Conservation (phyloP, 768 basidiomycete species). For the Suillus subalutaceus region DNA sequence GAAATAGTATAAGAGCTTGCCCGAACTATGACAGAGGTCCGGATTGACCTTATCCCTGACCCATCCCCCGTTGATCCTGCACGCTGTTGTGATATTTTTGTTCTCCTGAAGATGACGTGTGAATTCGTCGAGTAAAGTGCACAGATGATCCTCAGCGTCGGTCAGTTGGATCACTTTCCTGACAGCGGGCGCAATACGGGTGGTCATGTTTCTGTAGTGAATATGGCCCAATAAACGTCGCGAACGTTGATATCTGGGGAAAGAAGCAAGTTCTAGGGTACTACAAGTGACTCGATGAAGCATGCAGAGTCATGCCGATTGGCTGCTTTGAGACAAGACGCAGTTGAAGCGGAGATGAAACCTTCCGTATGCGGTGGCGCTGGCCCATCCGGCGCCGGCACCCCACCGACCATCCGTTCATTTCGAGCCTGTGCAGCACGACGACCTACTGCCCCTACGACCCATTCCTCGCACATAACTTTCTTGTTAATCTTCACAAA, state of each 20-base stretch:
- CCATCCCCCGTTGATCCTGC: slow-evolving; percentile 98
- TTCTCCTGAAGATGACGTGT: slow-evolving; percentile 55
- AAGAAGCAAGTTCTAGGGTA: neutral
- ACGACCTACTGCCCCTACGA: neutral
- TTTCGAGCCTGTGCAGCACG: slow-evolving; percentile 15
- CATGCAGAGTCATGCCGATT: neutral
- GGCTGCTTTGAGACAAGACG: neutral
- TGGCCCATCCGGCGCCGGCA: slow-evolving; percentile 18
- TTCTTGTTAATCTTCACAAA: slow-evolving; percentile 27
- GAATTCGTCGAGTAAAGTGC: slow-evolving; percentile 81
- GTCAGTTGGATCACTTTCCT: slow-evolving; percentile 57
- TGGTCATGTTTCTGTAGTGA: slow-evolving; percentile 31
- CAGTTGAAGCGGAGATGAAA: slow-evolving; percentile 32
- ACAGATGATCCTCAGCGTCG: slow-evolving; percentile 68
- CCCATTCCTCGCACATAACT: neutral
- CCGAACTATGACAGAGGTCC: slow-evolving; percentile 12
- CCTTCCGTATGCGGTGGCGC: slow-evolving; percentile 19
- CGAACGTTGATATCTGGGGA: slow-evolving; percentile 4
- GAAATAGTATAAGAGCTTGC: slow-evolving; percentile 17
- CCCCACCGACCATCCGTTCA: slow-evolving; percentile 20
- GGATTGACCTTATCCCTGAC: slow-evolving; percentile 90
- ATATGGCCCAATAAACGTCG: slow-evolving; percentile 9
- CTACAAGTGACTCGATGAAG: slow-evolving; percentile 6
- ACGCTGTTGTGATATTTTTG: slow-evolving; percentile 59
- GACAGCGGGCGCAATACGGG: slow-evolving; percentile 34